Evolutionary conservation across 129 eudicot genomes (phyloP).

Genomic region (Lactuca saligna): DNA sequence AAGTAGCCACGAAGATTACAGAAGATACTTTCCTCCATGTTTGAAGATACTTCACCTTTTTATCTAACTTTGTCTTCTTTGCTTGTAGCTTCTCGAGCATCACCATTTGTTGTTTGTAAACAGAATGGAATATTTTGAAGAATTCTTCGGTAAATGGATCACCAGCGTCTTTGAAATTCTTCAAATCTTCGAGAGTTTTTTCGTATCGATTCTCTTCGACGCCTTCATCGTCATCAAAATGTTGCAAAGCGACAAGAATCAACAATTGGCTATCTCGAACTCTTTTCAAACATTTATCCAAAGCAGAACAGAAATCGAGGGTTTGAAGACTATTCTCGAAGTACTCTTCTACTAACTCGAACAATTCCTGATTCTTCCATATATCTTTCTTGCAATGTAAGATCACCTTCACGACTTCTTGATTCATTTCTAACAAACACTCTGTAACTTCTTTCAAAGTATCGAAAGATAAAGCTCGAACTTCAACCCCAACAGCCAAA

Average conservation of each 20-base stretch:
- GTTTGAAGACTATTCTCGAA: slow-evolving; percentile 79
- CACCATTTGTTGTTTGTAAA: slow-evolving; percentile 59
- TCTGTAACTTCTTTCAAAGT: slow-evolving; percentile 76
- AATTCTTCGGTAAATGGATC: slow-evolving; percentile 87
- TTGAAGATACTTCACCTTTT: slow-evolving; percentile 51
- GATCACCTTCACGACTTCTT: slow-evolving; percentile 82
- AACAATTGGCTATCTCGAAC: slow-evolving; percentile 67
- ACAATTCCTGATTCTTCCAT: slow-evolving; percentile 79
- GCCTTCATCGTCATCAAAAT: slow-evolving; percentile 65
- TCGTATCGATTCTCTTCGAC: slow-evolving; percentile 44
- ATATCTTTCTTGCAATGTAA: slow-evolving; percentile 86
- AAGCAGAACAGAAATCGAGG: slow-evolving; percentile 76
- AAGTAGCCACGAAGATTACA: slow-evolving; percentile 73
- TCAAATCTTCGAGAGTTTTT: slow-evolving; percentile 64
- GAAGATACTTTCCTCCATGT: slow-evolving; percentile 79
- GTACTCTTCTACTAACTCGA: slow-evolving; percentile 81
- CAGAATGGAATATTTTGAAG: slow-evolving; percentile 63
- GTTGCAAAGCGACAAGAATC: slow-evolving; percentile 72
- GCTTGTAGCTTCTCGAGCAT: slow-evolving; percentile 80
- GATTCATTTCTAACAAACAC: slow-evolving; percentile 83
- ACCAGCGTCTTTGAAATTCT: slow-evolving; percentile 64
- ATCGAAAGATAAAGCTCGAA: slow-evolving; percentile 75
- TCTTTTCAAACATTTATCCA: slow-evolving; percentile 71
- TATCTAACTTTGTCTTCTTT: slow-evolving; percentile 61
- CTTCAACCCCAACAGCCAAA: slow-evolving; percentile 74